These are phyloP conservation scores for Metschnikowia gelsemii DNA, from an alignment of 805 yeast species.

Conservation along the genomic window DNA sequence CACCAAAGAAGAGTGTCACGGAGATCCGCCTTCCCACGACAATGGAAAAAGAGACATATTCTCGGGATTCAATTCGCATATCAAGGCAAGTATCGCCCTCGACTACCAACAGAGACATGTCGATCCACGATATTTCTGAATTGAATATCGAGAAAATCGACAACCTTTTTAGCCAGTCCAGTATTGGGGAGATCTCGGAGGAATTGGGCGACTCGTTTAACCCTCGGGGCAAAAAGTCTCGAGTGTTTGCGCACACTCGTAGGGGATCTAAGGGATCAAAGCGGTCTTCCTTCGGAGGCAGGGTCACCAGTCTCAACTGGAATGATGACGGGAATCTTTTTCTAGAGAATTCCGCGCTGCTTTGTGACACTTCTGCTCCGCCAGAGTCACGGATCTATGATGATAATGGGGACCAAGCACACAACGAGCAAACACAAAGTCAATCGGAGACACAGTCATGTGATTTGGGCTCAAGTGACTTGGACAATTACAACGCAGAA, in stretches of 20 bases:
- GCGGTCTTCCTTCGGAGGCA: constrained; percentile 17
- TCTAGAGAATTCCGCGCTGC: constrained; percentile 28
- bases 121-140: constrained; percentile 40
- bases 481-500: constrained; percentile 40
- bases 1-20: constrained; percentile 5
- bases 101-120: constrained; percentile 19
- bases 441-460: constrained; percentile 8
- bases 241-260: not conserved
- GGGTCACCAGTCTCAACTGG: constrained; percentile 44
- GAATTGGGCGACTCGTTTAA: constrained; percentile 3
- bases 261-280: constrained; percentile 8
- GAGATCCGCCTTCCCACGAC: constrained; percentile 1
- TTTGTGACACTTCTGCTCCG: constrained; percentile 9
- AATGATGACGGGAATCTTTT: constrained; percentile 36
- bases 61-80: constrained; percentile 1
- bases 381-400: constrained; percentile 26
- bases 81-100: no score
- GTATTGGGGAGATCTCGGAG: constrained; percentile 6
- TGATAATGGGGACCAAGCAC: constrained; percentile 14
- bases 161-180: constrained; percentile 31
- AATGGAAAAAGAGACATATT: not conserved
- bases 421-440: not conserved
- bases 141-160: constrained; percentile 40
- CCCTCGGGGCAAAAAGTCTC: constrained; percentile 1
- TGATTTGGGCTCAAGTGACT: constrained; percentile 28